Conservation (phyloP, 306 rosid species). For the Quercus aquifolioides region DNA sequence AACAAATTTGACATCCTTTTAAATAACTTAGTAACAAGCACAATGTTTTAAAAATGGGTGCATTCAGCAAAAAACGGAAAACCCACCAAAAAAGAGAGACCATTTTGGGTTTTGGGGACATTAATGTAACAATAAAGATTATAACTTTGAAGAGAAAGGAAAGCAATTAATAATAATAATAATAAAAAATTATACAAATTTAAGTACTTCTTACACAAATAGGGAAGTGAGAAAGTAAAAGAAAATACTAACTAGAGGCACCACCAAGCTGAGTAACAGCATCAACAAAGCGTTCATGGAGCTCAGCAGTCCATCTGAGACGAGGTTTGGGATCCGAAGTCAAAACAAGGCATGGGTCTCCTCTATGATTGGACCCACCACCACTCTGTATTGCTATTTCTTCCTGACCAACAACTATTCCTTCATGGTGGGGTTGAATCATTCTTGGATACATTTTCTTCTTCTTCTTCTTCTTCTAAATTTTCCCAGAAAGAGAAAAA, state of each 20-base stretch:
- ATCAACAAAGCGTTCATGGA: constrained; percentile 91
- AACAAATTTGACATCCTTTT: too few relatives aligned
- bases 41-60: too few relatives aligned
- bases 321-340: constrained; percentile 67
- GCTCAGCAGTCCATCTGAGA: constrained; percentile 98
- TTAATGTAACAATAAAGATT: neutral
- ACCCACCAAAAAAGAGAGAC: neutral
- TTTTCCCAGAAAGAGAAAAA: constrained; percentile 4
- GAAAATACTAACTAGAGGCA: constrained; percentile 3
- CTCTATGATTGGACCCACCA: constrained; percentile 24
- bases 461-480: neutral
- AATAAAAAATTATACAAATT: neutral
- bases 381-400: neutral
- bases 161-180: neutral
- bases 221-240: neutral
- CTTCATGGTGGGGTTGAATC: constrained; percentile 5
- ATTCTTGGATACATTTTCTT: constrained; percentile 3
- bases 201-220: too few relatives aligned
- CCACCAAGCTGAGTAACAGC: constrained; percentile 92
- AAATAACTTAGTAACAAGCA: too few relatives aligned
- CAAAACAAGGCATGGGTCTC: constrained; percentile 88
- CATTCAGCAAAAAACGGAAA: too few relatives aligned
- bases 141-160: neutral
- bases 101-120: neutral
- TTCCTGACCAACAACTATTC: neutral